These are phyloP conservation scores for Cercospora zeina DNA, from an alignment of 2,329 filamentous ascomycete genomes.

Conservation along the genomic window DNA sequence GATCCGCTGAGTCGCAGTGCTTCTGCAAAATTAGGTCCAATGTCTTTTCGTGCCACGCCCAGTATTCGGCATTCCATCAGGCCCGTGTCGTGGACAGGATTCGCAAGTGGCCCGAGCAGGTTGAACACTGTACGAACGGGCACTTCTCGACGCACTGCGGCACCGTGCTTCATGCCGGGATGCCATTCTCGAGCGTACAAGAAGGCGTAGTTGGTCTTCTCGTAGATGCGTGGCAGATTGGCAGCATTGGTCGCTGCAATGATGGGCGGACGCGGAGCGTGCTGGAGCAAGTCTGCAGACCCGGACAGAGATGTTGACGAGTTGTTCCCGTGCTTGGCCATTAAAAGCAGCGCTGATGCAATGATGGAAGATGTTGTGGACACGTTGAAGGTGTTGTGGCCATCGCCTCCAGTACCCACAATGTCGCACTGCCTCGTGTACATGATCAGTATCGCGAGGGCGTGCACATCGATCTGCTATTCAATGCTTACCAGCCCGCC, in stretches of 20 bases:
- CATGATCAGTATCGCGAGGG: background rate
- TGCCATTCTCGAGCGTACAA: slow-evolving; percentile 96
- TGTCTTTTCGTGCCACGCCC: slow-evolving; percentile 71
- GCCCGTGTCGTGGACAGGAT: slow-evolving; percentile 73
- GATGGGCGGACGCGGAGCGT: slow-evolving; percentile 70
- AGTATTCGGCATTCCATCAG: slow-evolving; percentile 83
- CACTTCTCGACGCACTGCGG: slow-evolving; percentile 79
- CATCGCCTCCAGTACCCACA: slow-evolving; percentile 94
- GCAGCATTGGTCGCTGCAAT: slow-evolving; percentile 71
- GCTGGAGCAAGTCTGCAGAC: slow-evolving; percentile 84
- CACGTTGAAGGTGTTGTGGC: slow-evolving; percentile 97
- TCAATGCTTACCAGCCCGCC: slow-evolving; percentile 72
- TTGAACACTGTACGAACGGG: slow-evolving; percentile 98
- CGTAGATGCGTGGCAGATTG: slow-evolving; percentile 72
- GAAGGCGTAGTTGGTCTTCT: slow-evolving; percentile 85
- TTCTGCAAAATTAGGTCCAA: slow-evolving; percentile 21
- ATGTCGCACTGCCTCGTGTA: slow-evolving; percentile 69
- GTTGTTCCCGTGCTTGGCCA: slow-evolving; percentile 94
- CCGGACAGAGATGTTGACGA: slow-evolving; percentile 95
- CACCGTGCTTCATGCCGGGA: slow-evolving; percentile 87
- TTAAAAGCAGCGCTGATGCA: slow-evolving; percentile 77
- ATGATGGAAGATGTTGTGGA: slow-evolving; percentile 93
- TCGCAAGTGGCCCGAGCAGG: slow-evolving; percentile 85
- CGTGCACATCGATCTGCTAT: background rate
- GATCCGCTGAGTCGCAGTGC: slow-evolving; percentile 57